Conservation (phyloP, 23 red algal species). For the Gracilaria domingensis region DNA sequence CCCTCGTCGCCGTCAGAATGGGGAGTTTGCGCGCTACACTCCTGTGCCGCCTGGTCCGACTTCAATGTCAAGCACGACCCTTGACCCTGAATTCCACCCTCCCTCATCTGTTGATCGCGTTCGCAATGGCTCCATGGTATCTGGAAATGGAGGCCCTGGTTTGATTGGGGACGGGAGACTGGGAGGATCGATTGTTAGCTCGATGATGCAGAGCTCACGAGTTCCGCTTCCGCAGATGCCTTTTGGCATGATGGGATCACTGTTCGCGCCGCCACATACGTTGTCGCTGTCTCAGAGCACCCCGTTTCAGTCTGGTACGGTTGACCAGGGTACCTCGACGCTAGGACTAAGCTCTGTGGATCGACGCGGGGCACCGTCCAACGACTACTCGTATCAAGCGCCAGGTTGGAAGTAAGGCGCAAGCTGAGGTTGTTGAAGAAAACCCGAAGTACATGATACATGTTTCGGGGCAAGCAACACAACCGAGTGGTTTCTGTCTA, state of each 20-base stretch:
- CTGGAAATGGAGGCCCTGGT: constrained; percentile 62
- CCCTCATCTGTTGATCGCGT: constrained; percentile 56
- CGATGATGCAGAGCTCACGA: constrained; percentile 63
- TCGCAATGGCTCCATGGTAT: constrained; percentile 48
- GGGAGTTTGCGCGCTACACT: constrained; percentile 71
- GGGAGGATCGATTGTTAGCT: constrained; percentile 56
- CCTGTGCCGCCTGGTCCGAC: constrained; percentile 56
- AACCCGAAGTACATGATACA: constrained; percentile 15
- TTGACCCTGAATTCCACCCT: constrained; percentile 71
- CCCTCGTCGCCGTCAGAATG: constrained; percentile 74
- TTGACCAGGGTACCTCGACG: constrained; percentile 17
- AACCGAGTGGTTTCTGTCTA: neutral
- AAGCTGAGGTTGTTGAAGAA: neutral
- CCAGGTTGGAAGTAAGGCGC: constrained; percentile 68
- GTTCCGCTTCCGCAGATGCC: constrained; percentile 75
- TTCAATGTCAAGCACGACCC: constrained; percentile 41
- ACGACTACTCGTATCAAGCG: constrained; percentile 69
- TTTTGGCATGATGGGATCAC: constrained; percentile 75
- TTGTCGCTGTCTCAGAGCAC: constrained; percentile 58
- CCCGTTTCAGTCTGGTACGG: constrained; percentile 38
- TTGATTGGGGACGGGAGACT: constrained; percentile 63
- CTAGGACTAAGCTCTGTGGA: constrained; percentile 20
- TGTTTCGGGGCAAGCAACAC: neutral
- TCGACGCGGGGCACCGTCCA: constrained; percentile 62
- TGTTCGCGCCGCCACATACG: constrained; percentile 56